Percentiles rank a stretch among this genome's conserved stretches.
Conservation (phyloP, 1,284 basidiomycete genomes). For the Ustilago sp. region DNA sequence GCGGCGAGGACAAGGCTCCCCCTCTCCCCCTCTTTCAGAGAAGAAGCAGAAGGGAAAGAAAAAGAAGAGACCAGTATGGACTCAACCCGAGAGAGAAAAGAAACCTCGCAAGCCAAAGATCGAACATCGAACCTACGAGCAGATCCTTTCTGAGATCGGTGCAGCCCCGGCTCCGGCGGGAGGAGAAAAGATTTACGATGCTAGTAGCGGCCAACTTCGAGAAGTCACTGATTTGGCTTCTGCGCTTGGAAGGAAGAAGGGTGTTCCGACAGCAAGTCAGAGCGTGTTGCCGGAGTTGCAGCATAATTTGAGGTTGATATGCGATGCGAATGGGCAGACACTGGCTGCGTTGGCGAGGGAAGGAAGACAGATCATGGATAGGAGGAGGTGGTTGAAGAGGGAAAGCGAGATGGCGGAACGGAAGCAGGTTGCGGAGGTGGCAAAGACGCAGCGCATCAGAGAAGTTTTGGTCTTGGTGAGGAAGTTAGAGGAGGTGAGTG, state of each 20-base stretch:
- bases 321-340: constrained; percentile 82
- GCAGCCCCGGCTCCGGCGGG: constrained; percentile 15
- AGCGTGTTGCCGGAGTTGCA: constrained; percentile 85
- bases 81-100: constrained; percentile 28
- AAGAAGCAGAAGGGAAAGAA: constrained; percentile 72
- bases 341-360: constrained; percentile 89
- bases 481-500: constrained; percentile 35
- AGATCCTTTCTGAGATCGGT: constrained; percentile 63
- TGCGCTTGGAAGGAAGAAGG: constrained; percentile 47
- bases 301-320: constrained; percentile 90
- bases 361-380: constrained; percentile 83
- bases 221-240: constrained; percentile 56
- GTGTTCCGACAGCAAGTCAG: constrained; percentile 21
- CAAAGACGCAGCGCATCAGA: constrained; percentile 54
- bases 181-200: constrained; percentile 62
- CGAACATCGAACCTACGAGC: constrained; percentile 67
- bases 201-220: constrained; percentile 50
- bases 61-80: constrained; percentile 48
- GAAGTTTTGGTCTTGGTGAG: constrained; percentile 41
- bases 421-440: constrained; percentile 76
- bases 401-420: constrained; percentile 77
- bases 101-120: constrained; percentile 60
- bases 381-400: constrained; percentile 77
- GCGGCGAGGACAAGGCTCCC: constrained; percentile 38
- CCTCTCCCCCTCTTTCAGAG: constrained; percentile 19